A percentile compares a stretch with the other conserved stretches of the same genome.
Evolutionary conservation across 805 yeast genomes (phyloP).

Genomic region (Barnettozyma botsteinii): DNA sequence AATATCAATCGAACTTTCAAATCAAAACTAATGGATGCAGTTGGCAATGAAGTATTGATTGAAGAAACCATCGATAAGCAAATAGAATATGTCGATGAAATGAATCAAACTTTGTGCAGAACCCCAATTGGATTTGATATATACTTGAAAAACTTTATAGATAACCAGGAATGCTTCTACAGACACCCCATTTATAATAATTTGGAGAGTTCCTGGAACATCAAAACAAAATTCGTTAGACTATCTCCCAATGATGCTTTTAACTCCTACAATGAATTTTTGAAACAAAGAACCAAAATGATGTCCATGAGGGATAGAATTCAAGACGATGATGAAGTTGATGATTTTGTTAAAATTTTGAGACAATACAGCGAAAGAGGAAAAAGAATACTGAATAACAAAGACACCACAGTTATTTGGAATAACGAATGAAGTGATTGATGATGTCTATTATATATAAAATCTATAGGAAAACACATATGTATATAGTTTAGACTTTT

Average conservation of each 20-base stretch:
- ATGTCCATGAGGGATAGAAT: slow-evolving; percentile 21
- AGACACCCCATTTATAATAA: slow-evolving; percentile 21
- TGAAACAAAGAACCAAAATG: slow-evolving; percentile 23
- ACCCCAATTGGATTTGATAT: slow-evolving; percentile 35
- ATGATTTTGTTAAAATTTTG: slow-evolving; percentile 20
- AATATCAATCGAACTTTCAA: slow-evolving; percentile 14
- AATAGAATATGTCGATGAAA: slow-evolving; percentile 14
- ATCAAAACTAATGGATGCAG: slow-evolving; percentile 5
- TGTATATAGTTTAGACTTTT: slow-evolving; percentile 3
- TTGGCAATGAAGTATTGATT: slow-evolving; percentile 4
- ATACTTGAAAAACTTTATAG: slow-evolving; percentile 30
- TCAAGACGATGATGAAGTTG: slow-evolving; percentile 16
- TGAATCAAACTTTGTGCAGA: slow-evolving; percentile 20
- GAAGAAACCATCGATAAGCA: slow-evolving; percentile 14
- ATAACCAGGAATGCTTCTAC: slow-evolving; percentile 24
- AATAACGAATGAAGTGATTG: slow-evolving; percentile 15
- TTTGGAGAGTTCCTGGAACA: slow-evolving; percentile 30
- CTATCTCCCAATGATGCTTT: slow-evolving; percentile 17
- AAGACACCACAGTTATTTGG: slow-evolving; percentile 15
- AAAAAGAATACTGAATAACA: slow-evolving; percentile 2
- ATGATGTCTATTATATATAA: too few relatives aligned
- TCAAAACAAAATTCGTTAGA: slow-evolving; percentile 25
- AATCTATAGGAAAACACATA: too few relatives aligned
- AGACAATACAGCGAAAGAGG: slow-evolving; percentile 29
- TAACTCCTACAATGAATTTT: slow-evolving; percentile 19